Evolutionary conservation across 2,329 filamentous ascomycete species (phyloP).

Genomic region (Sporothrix pallida): DNA sequence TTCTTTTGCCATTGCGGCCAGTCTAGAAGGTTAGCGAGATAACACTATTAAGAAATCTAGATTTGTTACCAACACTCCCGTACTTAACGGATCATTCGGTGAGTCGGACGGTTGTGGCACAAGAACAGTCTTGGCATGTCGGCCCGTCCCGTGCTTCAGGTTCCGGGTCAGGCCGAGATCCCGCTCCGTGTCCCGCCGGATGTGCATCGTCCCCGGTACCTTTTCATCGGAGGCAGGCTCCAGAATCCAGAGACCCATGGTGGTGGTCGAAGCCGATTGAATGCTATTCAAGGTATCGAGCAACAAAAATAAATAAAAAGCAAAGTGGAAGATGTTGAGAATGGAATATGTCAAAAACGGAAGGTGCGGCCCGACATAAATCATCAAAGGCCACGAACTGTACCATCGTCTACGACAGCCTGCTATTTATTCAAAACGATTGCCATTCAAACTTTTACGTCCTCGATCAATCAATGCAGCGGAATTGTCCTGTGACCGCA

Average conservation of each 20-base stretch:
- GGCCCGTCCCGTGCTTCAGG: constrained; percentile 24
- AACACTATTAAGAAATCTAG: background rate
- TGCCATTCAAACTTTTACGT: background rate
- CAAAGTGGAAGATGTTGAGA: background rate
- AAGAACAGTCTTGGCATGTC: constrained; percentile 10
- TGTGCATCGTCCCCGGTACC: background rate
- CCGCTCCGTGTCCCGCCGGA: constrained; percentile 11
- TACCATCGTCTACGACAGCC: background rate
- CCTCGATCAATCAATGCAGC: background rate
- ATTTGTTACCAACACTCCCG: background rate
- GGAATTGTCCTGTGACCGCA: background rate
- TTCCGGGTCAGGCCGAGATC: background rate
- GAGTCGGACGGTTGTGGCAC: constrained; percentile 26
- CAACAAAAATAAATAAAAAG: background rate
- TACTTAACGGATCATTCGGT: constrained; percentile 25
- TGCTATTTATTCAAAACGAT: background rate
- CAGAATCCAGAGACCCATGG: constrained; percentile 24
- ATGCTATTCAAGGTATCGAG: background rate
- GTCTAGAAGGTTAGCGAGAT: background rate
- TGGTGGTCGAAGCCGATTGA: background rate
- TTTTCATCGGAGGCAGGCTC: constrained; percentile 14
- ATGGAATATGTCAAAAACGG: no score
- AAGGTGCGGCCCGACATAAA: background rate
- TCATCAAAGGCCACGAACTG: background rate
- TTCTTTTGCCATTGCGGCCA: constrained; percentile 45